phyloP scores from a whole-genome alignment of 2,329 filamentous ascomycete species.

The Clonostachys byssicola region DNA sequence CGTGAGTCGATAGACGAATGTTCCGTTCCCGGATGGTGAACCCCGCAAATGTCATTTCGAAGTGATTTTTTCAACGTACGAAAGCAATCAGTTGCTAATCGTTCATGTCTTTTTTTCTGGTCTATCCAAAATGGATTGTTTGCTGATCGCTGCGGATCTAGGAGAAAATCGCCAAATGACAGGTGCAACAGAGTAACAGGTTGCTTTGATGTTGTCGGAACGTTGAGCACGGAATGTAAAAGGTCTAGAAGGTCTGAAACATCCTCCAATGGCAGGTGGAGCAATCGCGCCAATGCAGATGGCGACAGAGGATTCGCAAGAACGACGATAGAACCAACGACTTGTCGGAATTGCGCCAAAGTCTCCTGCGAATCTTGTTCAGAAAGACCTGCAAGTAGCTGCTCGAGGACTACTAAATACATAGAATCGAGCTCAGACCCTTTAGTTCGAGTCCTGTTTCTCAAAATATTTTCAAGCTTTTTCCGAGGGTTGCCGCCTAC shows the following conservation, averaged over 20 bases:
- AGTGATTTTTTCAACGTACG: not conserved
- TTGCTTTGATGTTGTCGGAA: not conserved
- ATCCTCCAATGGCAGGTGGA: not conserved
- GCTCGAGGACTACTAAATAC: slow-evolving; percentile 10
- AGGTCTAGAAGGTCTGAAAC: not conserved
- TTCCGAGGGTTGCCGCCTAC: slow-evolving; percentile 6
- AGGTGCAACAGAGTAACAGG: not conserved
- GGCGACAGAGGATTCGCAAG: not conserved
- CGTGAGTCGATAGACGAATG: not conserved
- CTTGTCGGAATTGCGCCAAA: not conserved
- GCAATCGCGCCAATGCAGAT: not conserved
- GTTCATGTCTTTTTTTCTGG: not conserved
- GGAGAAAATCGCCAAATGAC: not conserved
- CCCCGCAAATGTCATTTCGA: not conserved
- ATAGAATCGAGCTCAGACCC: slow-evolving; percentile 3
- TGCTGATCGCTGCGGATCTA: not conserved
- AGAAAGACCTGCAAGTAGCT: not conserved
- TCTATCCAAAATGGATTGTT: not conserved
- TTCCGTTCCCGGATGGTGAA: not conserved
- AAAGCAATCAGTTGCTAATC: not conserved
- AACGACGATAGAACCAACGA: not conserved
- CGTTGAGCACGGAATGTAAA: not conserved
- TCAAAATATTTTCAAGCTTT: slow-evolving; percentile 12
- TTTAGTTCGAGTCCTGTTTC: not conserved
- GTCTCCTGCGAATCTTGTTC: not conserved